Percentiles rank a stretch among this genome's conserved stretches.
Evolutionary conservation across 2,329 filamentous ascomycete species (phyloP).

Genomic region (Shiraia sp.): DNA sequence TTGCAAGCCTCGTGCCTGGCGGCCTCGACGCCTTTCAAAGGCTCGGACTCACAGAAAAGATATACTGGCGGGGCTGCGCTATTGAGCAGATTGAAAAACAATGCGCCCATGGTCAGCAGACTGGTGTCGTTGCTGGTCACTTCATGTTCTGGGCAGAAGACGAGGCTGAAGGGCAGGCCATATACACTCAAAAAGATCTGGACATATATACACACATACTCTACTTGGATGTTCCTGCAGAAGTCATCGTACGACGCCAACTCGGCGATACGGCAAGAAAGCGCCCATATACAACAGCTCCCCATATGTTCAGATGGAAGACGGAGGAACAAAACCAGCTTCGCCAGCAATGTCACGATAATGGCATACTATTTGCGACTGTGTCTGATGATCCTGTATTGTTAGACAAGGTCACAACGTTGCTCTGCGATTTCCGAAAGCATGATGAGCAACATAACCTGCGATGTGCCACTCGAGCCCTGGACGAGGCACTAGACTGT

Average conservation of each 20-base stretch:
- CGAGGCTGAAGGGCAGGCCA: conserved; percentile 9
- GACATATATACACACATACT: conserved; percentile 61
- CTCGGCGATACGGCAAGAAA: conserved; percentile 42
- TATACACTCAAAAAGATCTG: conserved; percentile 54
- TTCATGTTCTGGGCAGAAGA: conserved; percentile 57
- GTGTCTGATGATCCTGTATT: too few species aligned
- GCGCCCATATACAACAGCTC: conserved; percentile 40
- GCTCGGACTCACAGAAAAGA: conserved; percentile 44
- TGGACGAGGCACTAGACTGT: conserved; percentile 42
- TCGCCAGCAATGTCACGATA: conserved; percentile 48
- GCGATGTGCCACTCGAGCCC: too few species aligned
- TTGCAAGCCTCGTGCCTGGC: conserved; percentile 49
- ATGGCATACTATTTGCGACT: conserved; percentile 59
- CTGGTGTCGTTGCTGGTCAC: conserved; percentile 59
- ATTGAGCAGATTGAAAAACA: conserved; percentile 51
- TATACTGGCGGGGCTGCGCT: conserved; percentile 48
- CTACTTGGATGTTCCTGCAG: conserved; percentile 54
- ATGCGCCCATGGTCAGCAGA: conserved; percentile 38
- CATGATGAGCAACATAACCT: too few species aligned
- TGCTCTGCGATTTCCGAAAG: too few species aligned
- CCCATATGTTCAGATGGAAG: conserved; percentile 55
- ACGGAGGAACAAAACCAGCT: conserved; percentile 51
- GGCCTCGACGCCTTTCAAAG: conserved; percentile 56
- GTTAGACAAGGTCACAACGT: too few species aligned
- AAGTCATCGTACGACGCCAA: conserved; percentile 46